Evolutionary conservation across 192 early-diverging fungal genomes (phyloP).

Genomic region (Backusella macrospora): DNA sequence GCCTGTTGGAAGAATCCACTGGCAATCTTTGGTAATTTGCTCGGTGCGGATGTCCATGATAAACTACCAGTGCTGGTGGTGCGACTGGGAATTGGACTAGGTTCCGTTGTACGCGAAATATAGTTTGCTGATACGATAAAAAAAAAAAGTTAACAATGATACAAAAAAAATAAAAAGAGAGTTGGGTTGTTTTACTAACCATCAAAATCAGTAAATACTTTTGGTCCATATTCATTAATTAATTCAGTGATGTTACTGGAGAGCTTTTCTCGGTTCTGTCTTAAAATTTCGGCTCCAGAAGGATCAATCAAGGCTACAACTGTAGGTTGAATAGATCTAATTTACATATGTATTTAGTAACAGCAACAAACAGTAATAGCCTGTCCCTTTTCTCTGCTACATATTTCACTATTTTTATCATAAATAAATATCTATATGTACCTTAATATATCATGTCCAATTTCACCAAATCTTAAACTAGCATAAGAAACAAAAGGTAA

Average conservation of each 20-base stretch:
- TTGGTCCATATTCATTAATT: conserved; percentile 85
- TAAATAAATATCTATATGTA: conserved; percentile 26
- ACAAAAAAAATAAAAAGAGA: background rate
- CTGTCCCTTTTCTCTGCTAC: background rate
- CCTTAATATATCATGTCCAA: conserved; percentile 74
- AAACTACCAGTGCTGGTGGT: conserved; percentile 14
- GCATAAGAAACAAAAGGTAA: conserved; percentile 74
- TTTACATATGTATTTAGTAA: background rate
- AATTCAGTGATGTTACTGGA: conserved; percentile 75
- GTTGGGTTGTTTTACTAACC: background rate
- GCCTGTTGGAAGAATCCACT: conserved; percentile 38
- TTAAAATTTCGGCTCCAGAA: conserved; percentile 64
- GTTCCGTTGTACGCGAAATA: conserved; percentile 1
- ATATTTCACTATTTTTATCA: conserved; percentile 11
- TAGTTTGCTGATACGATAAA: conserved; percentile 15
- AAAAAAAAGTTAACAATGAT: background rate
- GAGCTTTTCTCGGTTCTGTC: conserved; percentile 69
- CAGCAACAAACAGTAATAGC: background rate
- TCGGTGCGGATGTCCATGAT: conserved; percentile 21
- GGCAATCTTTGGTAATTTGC: conserved; percentile 37
- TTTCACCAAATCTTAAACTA: conserved; percentile 75
- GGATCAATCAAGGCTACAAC: conserved; percentile 71
- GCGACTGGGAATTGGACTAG: conserved; percentile 19
- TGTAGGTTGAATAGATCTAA: conserved; percentile 80
- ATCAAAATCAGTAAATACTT: conserved; percentile 77